These are phyloP conservation scores for Daldinia grandis DNA, from an alignment of 495 filamentous ascomycete genomes.

Conservation along the genomic window DNA sequence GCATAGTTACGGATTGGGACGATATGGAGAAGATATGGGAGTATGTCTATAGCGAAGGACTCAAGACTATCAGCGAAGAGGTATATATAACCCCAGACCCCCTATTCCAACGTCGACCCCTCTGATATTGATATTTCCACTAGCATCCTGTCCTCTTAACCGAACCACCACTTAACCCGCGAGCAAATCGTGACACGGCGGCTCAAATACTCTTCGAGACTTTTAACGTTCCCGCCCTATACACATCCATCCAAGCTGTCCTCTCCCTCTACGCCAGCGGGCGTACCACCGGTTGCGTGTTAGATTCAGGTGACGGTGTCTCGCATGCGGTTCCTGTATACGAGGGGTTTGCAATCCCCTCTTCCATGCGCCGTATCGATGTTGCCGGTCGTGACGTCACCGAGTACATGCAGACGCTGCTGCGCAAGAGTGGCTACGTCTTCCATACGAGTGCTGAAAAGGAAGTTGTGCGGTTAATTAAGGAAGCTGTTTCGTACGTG, in stretches of 20 bases:
- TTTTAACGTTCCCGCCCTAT: slow-evolving; percentile 96
- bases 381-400: slow-evolving; percentile 98
- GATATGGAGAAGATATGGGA: slow-evolving; percentile 99
- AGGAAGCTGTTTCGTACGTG: slow-evolving; percentile 93
- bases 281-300: slow-evolving; percentile 93
- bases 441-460: slow-evolving; percentile 99
- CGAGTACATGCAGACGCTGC: slow-evolving; percentile 88
- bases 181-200: slow-evolving; percentile 93
- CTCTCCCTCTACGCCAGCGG: slow-evolving; percentile 96
- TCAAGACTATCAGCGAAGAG: slow-evolving; percentile 97
- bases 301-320: slow-evolving; percentile 96
- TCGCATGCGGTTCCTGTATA: slow-evolving; percentile 98
- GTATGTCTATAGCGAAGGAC: slow-evolving; percentile 66
- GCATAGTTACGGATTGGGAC: slow-evolving; percentile 99
- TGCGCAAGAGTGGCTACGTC: slow-evolving; percentile 91
- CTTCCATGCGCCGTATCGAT: slow-evolving; percentile 92
- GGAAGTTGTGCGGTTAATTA: slow-evolving; percentile 95
- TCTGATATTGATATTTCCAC: slow-evolving; percentile 1
- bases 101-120: slow-evolving; percentile 2
- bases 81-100: slow-evolving; percentile 51
- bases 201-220: slow-evolving; percentile 99
- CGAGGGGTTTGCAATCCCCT: slow-evolving; percentile 96
- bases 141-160: slow-evolving; percentile 96
- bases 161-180: slow-evolving; percentile 95
- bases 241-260: slow-evolving; percentile 96